Conservation (phyloP, 176 grass and related monocot genomes). For the Zizania latifolia region DNA sequence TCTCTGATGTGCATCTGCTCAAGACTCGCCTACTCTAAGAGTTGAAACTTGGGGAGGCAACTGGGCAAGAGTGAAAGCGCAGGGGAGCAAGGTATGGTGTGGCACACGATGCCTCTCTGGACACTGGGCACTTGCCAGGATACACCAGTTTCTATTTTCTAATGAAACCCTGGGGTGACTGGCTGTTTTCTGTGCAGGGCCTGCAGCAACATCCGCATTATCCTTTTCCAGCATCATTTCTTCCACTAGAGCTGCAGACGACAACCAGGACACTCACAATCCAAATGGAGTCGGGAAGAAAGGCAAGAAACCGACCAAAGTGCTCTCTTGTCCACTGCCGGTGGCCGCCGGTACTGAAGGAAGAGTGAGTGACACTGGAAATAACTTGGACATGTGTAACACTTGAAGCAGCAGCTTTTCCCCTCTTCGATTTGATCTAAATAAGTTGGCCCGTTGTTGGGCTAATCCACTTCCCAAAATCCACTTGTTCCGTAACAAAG, state of each 20-base stretch:
- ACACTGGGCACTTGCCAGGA: conserved; percentile 3
- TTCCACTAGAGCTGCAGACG: conserved; percentile 36
- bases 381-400: too few species aligned
- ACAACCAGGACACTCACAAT: conserved; percentile 28
- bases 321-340: conserved; percentile 71
- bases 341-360: conserved; percentile 75
- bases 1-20: conserved; percentile 87
- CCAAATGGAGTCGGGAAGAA: conserved; percentile 57
- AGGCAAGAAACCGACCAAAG: conserved; percentile 72
- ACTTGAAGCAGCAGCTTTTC: too few species aligned
- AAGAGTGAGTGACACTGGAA: too few species aligned
- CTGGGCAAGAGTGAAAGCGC: conserved; percentile 27
- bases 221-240: conserved; percentile 83
- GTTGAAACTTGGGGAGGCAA: conserved; percentile 29
- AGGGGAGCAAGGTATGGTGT: conserved; percentile 36
- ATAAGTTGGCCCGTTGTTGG: too few species aligned
- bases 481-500: too few species aligned
- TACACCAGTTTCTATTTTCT: background rate
- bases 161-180: background rate
- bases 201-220: conserved; percentile 20
- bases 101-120: background rate
- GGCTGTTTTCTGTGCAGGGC: conserved; percentile 25
- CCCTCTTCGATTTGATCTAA: too few species aligned
- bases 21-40: conserved; percentile 87
- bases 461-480: too few species aligned